Conservation (phyloP, 83 land plant genomes). For the Diphasiastrum complanatum region DNA sequence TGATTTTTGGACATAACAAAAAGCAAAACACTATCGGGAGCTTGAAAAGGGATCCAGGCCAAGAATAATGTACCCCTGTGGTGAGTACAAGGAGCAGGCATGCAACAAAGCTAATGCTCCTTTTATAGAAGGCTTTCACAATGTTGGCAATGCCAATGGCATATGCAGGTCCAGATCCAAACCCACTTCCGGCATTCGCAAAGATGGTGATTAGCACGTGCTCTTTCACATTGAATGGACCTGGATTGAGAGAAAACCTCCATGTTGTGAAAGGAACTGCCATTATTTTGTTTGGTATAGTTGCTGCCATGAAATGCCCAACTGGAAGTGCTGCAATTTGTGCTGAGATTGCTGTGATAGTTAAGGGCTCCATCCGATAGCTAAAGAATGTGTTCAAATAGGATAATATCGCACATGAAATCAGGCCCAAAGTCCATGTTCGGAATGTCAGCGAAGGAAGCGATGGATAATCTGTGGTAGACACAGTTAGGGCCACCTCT, state of each 20-base stretch:
- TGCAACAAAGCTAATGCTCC: constrained; percentile 3
- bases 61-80: constrained; percentile 16
- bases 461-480: constrained; percentile 14
- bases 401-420: constrained; percentile 5
- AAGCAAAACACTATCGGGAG: no score
- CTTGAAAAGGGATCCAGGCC: no score
- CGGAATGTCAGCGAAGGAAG: constrained; percentile 18
- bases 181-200: constrained; percentile 10
- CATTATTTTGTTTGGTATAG: not conserved
- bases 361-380: constrained; percentile 17
- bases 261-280: not conserved
- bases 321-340: constrained; percentile 12
- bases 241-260: constrained; percentile 12
- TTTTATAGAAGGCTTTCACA: constrained; percentile 10
- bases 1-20: not conserved
- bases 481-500: constrained; percentile 15
- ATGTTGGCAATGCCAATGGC: constrained; percentile 4
- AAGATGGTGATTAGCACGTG: constrained; percentile 15
- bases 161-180: constrained; percentile 4
- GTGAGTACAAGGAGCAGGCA: not conserved
- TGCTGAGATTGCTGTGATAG: constrained; percentile 1
- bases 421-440: constrained; percentile 13
- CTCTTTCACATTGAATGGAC: constrained; percentile 13
- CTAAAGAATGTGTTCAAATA: constrained; percentile 14
- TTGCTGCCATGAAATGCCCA: constrained; percentile 12